Conservation (phyloP, 306 rosid genomes). For the Cicer cuneatum region DNA sequence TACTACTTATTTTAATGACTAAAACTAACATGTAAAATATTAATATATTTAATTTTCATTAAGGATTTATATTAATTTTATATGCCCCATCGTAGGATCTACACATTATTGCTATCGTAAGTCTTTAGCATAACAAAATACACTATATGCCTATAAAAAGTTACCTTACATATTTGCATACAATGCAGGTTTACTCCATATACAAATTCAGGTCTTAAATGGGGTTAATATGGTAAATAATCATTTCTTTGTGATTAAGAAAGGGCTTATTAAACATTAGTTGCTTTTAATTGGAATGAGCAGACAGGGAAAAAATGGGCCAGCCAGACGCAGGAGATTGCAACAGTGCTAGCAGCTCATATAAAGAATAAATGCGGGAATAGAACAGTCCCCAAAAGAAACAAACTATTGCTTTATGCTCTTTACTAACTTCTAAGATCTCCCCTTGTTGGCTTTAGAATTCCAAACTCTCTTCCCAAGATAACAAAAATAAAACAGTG, state of each 20-base stretch:
- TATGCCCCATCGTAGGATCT: background rate
- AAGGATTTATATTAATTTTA: background rate
- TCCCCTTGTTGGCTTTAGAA: slow-evolving; percentile 69
- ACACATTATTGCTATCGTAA: background rate
- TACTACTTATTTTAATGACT: background rate
- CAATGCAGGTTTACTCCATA: background rate
- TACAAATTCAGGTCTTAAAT: slow-evolving; percentile 3
- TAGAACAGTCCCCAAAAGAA: slow-evolving; percentile 75
- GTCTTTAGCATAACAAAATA: background rate
- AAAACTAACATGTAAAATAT: background rate
- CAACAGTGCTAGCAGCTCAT: slow-evolving; percentile 57
- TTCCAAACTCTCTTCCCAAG: slow-evolving; percentile 93
- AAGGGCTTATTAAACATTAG: slow-evolving; percentile 46
- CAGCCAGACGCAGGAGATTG: slow-evolving; percentile 50
- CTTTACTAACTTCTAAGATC: slow-evolving; percentile 65
- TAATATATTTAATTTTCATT: background rate
- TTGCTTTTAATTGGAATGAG: slow-evolving; percentile 50
- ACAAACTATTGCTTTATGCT: slow-evolving; percentile 85
- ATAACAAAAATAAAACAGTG: slow-evolving; percentile 54
- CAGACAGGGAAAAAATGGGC: slow-evolving; percentile 49
- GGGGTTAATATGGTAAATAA: slow-evolving; percentile 53
- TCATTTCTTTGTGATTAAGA: slow-evolving; percentile 74
- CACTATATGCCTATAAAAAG: background rate
- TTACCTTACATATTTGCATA: background rate
- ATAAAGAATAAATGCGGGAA: slow-evolving; percentile 64